These are phyloP conservation scores for Yamadazyma dushanensis DNA, from an alignment of 1,139 yeast genomes.

Conservation along the genomic window DNA sequence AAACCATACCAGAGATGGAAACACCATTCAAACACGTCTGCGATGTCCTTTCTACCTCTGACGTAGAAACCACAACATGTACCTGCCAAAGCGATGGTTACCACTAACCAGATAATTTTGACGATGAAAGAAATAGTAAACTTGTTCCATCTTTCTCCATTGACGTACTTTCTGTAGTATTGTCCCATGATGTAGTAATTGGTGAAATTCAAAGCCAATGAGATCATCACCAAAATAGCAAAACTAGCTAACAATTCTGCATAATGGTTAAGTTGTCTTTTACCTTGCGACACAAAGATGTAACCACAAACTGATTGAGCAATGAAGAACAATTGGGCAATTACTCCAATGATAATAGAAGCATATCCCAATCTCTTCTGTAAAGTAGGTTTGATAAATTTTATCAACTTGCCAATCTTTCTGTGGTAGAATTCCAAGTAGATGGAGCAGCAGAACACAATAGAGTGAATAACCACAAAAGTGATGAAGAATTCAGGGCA, in stretches of 20 bases:
- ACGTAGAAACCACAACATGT: constrained; percentile 30
- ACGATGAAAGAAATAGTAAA: constrained; percentile 32
- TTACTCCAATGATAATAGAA: constrained; percentile 23
- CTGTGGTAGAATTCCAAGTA: constrained; percentile 32
- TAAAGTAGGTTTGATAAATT: constrained; percentile 27
- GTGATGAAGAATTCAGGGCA: constrained; percentile 26
- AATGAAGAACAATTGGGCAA: constrained; percentile 28
- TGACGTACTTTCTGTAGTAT: constrained; percentile 29
- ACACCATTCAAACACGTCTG: constrained; percentile 35
- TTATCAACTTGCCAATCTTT: constrained; percentile 31
- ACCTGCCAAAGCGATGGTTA: constrained; percentile 28
- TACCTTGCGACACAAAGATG: constrained; percentile 20
- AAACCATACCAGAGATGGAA: constrained; percentile 41
- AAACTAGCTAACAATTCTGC: constrained; percentile 27
- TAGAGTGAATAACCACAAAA: constrained; percentile 25
- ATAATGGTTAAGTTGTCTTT: constrained; percentile 24
- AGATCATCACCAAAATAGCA: constrained; percentile 25
- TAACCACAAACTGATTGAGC: constrained; percentile 25
- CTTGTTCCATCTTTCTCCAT: constrained; percentile 32
- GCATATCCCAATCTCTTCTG: constrained; percentile 29
- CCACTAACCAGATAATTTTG: constrained; percentile 31
- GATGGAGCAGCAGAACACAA: constrained; percentile 27
- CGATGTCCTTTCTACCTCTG: constrained; percentile 17
- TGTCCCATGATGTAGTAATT: constrained; percentile 36
- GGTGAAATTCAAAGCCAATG: constrained; percentile 27